Conservation (phyloP, 2,329 filamentous ascomycete genomes). For the Colletotrichum liaoningense region DNA sequence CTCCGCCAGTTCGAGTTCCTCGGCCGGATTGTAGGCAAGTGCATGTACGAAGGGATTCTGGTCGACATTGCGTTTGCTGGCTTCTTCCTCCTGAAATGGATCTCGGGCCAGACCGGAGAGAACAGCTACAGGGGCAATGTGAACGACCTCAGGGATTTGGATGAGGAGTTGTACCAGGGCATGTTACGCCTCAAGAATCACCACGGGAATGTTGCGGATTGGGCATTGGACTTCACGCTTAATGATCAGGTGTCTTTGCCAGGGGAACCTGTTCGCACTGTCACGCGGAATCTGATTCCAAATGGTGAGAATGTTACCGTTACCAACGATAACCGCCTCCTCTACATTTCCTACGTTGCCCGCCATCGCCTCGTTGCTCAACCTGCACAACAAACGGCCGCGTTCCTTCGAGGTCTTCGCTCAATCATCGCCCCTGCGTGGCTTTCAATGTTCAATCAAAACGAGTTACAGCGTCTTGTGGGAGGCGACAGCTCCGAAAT, state of each 20-base stretch:
- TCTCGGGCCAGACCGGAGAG: conserved; percentile 71
- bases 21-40: conserved; percentile 93
- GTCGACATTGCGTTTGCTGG: conserved; percentile 93
- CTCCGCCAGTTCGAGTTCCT: conserved; percentile 89
- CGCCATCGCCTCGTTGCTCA: conserved; percentile 88
- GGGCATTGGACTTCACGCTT: conserved; percentile 90
- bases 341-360: conserved; percentile 95
- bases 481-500: conserved; percentile 89
- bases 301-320: conserved; percentile 82
- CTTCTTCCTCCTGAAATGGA: conserved; percentile 97
- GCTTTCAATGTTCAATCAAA: conserved; percentile 99
- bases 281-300: conserved; percentile 80
- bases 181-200: conserved; percentile 88
- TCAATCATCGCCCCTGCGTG: conserved; percentile 91
- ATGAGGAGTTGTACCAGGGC: conserved; percentile 90
- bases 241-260: conserved; percentile 72
- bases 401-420: conserved; percentile 87
- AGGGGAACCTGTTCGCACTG: conserved; percentile 64
- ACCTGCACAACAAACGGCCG: conserved; percentile 82
- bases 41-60: conserved; percentile 95
- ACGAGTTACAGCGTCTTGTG: conserved; percentile 91
- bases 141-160: conserved; percentile 92
- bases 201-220: conserved; percentile 80
- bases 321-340: conserved; percentile 89
- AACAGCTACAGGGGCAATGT: conserved; percentile 89